phyloP scores from a whole-genome alignment of 306 rosid genomes.

The Oemleria cerasiformis region DNA sequence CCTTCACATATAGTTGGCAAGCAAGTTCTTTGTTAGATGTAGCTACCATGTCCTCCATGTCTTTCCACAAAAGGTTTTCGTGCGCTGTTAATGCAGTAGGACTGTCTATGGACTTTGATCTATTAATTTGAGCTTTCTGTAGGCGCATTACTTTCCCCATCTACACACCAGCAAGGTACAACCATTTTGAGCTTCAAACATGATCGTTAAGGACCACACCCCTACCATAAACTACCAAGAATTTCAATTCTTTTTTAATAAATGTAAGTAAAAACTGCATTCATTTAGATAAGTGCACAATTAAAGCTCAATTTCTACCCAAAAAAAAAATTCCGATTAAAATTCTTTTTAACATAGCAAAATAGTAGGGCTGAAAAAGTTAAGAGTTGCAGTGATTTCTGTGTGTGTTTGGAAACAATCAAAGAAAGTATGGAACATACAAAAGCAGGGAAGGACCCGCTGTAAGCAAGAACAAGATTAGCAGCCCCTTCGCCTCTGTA shows the following conservation, averaged over 20 bases:
- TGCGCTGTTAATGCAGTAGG: conserved; percentile 49
- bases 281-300: not conserved
- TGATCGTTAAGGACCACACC: not conserved
- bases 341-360: too few relatives aligned
- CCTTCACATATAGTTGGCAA: conserved; percentile 46
- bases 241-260: not conserved
- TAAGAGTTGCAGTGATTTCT: not conserved
- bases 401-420: not conserved
- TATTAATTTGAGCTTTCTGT: conserved; percentile 56
- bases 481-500: conserved; percentile 98
- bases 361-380: too few relatives aligned
- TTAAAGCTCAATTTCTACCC: not conserved
- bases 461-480: conserved; percentile 75
- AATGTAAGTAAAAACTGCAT: not conserved
- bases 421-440: conserved; percentile 33
- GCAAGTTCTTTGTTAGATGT: conserved; percentile 55
- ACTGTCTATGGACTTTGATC: conserved; percentile 22
- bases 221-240: not conserved
- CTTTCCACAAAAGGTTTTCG: conserved; percentile 69
- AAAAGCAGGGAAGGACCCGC: conserved; percentile 60
- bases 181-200: not conserved
- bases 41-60: conserved; percentile 41
- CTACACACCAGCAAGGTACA: conserved; percentile 26
- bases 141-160: conserved; percentile 84
- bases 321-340: too few relatives aligned